Evolutionary conservation across 768 basidiomycete genomes (phyloP).

Genomic region (Tricholoma saponaceum): DNA sequence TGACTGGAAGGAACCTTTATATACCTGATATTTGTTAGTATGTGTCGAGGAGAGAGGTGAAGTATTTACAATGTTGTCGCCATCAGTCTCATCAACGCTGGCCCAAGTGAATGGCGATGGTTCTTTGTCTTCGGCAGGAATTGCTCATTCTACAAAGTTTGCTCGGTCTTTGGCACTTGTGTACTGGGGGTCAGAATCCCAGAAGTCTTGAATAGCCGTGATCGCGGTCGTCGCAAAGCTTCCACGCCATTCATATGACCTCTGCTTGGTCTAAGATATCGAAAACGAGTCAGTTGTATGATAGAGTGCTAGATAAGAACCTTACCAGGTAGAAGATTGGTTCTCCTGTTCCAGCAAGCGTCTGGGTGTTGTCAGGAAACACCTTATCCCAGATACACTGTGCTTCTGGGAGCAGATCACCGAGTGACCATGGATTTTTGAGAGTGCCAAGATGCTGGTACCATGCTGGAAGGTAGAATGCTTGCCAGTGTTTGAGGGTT

Average conservation of each 20-base stretch:
- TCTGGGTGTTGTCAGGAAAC: slow-evolving; percentile 2
- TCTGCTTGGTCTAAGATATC: not conserved
- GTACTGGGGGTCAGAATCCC: not conserved
- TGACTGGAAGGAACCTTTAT: slow-evolving; percentile 2
- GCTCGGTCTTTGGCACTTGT: not conserved
- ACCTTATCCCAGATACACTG: slow-evolving; percentile 5
- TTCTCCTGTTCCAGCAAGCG: not conserved
- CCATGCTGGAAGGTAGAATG: slow-evolving; percentile 1
- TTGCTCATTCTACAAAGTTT: not conserved
- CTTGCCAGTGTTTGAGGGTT: slow-evolving; percentile 1
- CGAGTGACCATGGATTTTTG: slow-evolving; percentile 1
- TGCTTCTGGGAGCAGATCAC: slow-evolving; percentile 1
- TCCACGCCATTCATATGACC: slow-evolving; percentile 4
- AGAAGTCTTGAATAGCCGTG: slow-evolving; percentile 1
- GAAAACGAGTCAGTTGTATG: not conserved
- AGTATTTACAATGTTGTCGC: slow-evolving; percentile 1
- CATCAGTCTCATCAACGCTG: not conserved
- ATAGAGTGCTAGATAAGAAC: not conserved
- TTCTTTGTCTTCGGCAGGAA: not conserved
- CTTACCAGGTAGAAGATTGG: slow-evolving; percentile 3
- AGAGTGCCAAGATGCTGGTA: not conserved
- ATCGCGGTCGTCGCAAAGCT: not conserved
- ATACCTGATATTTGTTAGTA: not conserved
- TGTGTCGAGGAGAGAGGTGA: not conserved
- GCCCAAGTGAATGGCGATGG: slow-evolving; percentile 1